Base-by-base conservation (phyloP, 1,284 basidiomycete genomes). In the Neonothopanus nambi region DNA sequence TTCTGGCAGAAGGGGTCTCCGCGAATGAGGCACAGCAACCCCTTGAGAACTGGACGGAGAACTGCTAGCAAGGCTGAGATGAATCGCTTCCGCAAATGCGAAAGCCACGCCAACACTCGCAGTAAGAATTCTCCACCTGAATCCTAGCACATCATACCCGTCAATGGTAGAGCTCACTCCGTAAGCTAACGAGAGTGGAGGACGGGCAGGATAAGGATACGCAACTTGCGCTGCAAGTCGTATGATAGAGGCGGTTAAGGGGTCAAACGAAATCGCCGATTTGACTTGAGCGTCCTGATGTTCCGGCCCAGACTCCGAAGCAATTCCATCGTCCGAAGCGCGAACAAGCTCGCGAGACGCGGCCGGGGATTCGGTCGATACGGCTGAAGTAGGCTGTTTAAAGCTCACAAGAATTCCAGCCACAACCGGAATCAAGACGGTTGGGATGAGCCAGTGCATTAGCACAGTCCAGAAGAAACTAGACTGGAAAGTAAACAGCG, bases 371-470 rank as follows among this genome's bases (percentile, higher is more conserved):
- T 51, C 13, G 23, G 33, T 43, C 17, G 33, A n/a, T 18, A 24
- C 12, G 30, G 13, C 15, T 20, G 26, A 3, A 20, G 33, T 18
- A 41, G 20, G 21, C 21, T 28, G 43, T 46, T 71, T 75, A 69
- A 87, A 87, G 5, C 84, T 83, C 57, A 87, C 77, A 33, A 87
- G 58, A 37, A 72, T 74, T 1, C 83, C 84, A 26, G 80, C 61
- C 20, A 85, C 55, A 17, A 70, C 65, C 18, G 84, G 84, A n/a
- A 83, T 58, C 39, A 86, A 52, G 36, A 87, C 54, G 12, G 82
- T 73, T 3, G 84, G 84, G 44, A 84, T 61, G 28, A 72, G 70
- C 85, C 84, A 87, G 57, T 84, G 77, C 18, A 78, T 54, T 15
- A 85, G 63, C 24, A 78, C 71, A 38, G 69, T 65, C 77, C 80